Base-by-base conservation (phyloP, 495 filamentous ascomycete genomes). In the Aspergillus avenaceus region DNA sequence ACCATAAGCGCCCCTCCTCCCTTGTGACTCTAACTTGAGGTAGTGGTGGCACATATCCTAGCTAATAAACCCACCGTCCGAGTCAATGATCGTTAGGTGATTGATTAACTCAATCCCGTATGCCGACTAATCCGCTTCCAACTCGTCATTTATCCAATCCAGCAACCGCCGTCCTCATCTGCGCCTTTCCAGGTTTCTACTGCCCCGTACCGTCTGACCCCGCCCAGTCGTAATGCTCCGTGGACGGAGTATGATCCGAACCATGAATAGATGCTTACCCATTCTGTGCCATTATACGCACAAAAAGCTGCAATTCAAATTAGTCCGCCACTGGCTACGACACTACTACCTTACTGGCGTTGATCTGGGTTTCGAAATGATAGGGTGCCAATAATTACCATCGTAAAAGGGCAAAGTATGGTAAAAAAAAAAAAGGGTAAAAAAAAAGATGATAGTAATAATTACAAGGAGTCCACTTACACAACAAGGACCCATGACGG, bases 231-330 rank as follows among this genome's bases (percentile, higher is more conserved):
- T 49, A 49, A 44, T 48, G 42, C 53, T 50, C 56, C 54, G 44
- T 49, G 51, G 18, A 38, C 34, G 34, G 34, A 38, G 34, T 55
- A 53, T 53, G 58, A 52, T 58, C 62, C 59, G 59, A 62, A 47
- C 54, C 56, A 64, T 53, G 40, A 54, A 47, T 38, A 43, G 44
- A 27, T 18, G 38, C 37, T 41, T 36, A 38, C 49, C 49, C 29
- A 40, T 45, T 52, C 41, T 14, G 49, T 45, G 28, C 26, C 32
- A 19, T 40, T 52, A 26, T 18, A 44, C 48, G 47, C 26, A 18
- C 47, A 14, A 28, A 18, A 27, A 27, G 48, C 40, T 43, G 28
- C n/a, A 50, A 38, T 50, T 44, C 48, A 32, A 53, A 47, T 27
- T 41, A 43, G 27, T 37, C 41, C 49, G 37, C 34, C 29, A 29